phyloP scores from a whole-genome alignment of 2,329 filamentous ascomycete genomes.

The Pleoardoris graminearum region DNA sequence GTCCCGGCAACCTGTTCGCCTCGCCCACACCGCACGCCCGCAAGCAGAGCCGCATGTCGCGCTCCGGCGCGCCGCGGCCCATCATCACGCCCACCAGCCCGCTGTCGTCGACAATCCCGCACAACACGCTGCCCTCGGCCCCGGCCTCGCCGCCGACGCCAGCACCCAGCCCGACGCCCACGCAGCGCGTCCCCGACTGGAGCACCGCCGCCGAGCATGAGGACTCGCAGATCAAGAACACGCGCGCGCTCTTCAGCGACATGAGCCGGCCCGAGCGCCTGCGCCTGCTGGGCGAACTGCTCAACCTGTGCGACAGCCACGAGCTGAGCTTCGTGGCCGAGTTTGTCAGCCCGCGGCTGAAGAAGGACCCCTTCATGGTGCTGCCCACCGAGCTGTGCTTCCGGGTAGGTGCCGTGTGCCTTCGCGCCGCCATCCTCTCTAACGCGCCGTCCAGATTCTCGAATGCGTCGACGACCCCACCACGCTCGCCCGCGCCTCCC shows the following conservation, averaged over 20 bases:
- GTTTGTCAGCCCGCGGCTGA: slow-evolving; percentile 89
- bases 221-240: slow-evolving; percentile 78
- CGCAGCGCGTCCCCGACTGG: slow-evolving; percentile 70
- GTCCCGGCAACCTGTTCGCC: slow-evolving; percentile 36
- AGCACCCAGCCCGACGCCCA: slow-evolving; percentile 66
- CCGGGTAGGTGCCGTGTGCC: slow-evolving; percentile 62
- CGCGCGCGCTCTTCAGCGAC: slow-evolving; percentile 77
- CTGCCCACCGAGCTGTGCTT: slow-evolving; percentile 92
- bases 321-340: slow-evolving; percentile 95
- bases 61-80: slow-evolving; percentile 48
- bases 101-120: slow-evolving; percentile 55
- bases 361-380: slow-evolving; percentile 93
- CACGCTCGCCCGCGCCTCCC: slow-evolving; percentile 87
- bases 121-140: slow-evolving; percentile 65
- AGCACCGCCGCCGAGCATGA: slow-evolving; percentile 77
- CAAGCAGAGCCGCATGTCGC: slow-evolving; percentile 47
- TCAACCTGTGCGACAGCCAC: slow-evolving; percentile 94
- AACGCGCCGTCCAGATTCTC: slow-evolving; percentile 66
- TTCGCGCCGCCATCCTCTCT: slow-evolving; percentile 16
- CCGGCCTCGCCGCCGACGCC: slow-evolving; percentile 69
- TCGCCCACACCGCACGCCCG: slow-evolving; percentile 41
- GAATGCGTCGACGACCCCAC: slow-evolving; percentile 97
- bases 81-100: slow-evolving; percentile 58
- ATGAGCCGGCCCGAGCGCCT: slow-evolving; percentile 77
- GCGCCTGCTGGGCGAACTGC: slow-evolving; percentile 79